These are phyloP conservation scores for Suillus fuscotomentosus DNA, from an alignment of 768 basidiomycete species.

Conservation along the genomic window DNA sequence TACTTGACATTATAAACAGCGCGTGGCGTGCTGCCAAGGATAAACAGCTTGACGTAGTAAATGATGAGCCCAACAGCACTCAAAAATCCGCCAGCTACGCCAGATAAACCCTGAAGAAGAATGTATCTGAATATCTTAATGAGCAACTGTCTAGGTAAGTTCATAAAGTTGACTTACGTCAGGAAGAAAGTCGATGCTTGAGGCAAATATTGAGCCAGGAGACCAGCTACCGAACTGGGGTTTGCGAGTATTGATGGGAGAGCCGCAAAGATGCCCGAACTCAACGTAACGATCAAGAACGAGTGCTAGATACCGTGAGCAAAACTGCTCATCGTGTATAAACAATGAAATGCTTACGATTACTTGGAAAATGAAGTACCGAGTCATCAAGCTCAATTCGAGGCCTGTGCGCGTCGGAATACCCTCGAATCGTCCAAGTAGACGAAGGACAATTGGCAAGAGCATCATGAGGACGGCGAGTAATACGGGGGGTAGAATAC, in stretches of 20 bases:
- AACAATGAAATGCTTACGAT: conserved; percentile 54
- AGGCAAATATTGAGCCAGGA: conserved; percentile 80
- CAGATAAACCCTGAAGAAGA: conserved; percentile 77
- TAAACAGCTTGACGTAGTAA: conserved; percentile 88
- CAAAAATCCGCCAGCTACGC: conserved; percentile 77
- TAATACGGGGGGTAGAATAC: conserved; percentile 84
- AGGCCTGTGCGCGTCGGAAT: conserved; percentile 81
- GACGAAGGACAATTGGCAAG: conserved; percentile 77
- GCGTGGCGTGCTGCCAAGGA: conserved; percentile 88
- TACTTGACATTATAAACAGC: conserved; percentile 85
- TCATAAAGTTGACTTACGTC: conserved; percentile 45
- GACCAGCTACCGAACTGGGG: conserved; percentile 64
- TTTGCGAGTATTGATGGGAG: conserved; percentile 61
- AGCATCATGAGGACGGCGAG: conserved; percentile 92
- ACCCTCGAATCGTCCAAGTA: conserved; percentile 84
- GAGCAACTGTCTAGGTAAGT: conserved; percentile 3
- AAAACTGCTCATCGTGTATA: background rate
- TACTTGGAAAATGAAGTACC: conserved; percentile 92
- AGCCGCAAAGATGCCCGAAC: conserved; percentile 79
- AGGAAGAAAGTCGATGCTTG: conserved; percentile 88
- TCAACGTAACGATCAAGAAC: conserved; percentile 86
- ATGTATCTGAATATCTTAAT: conserved; percentile 51
- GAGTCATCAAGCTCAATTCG: conserved; percentile 88
- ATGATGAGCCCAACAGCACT: conserved; percentile 71
- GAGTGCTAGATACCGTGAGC: conserved; percentile 60